These are phyloP conservation scores for Tulasnella sp. DNA, from an alignment of 768 basidiomycete genomes.

Conservation along the genomic window DNA sequence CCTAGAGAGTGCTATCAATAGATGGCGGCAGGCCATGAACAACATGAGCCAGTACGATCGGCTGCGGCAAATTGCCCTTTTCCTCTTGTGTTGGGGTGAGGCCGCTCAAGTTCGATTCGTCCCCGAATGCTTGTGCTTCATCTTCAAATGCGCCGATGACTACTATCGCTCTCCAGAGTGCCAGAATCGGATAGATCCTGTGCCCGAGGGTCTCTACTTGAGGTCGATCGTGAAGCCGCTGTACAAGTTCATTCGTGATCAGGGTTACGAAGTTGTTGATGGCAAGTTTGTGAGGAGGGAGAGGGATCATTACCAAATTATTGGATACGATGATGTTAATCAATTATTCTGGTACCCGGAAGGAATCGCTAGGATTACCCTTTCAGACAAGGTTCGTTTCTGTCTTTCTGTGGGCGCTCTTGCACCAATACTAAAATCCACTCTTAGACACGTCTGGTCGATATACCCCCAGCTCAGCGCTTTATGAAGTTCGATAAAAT, in stretches of 20 bases:
- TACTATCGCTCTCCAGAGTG: constrained; percentile 99
- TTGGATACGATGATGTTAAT: constrained; percentile 98
- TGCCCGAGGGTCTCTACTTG: constrained; percentile 88
- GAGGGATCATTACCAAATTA: constrained; percentile 83
- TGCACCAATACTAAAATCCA: neutral
- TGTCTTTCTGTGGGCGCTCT: neutral
- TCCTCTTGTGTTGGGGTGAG: constrained; percentile 94
- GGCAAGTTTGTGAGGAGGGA: constrained; percentile 90
- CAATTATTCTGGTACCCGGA: constrained; percentile 99
- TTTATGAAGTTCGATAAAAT: constrained; percentile 97
- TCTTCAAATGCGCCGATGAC: constrained; percentile 99
- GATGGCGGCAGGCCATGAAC: constrained; percentile 97
- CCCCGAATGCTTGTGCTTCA: constrained; percentile 95
- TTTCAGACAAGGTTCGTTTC: constrained; percentile 64
- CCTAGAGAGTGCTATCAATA: constrained; percentile 74
- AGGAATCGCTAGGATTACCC: constrained; percentile 82
- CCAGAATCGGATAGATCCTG: constrained; percentile 80
- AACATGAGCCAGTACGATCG: constrained; percentile 98
- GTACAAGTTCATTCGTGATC: constrained; percentile 92
- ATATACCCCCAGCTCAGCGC: constrained; percentile 78
- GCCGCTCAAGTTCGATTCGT: constrained; percentile 94
- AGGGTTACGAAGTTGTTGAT: constrained; percentile 92
- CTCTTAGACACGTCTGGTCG: constrained; percentile 70
- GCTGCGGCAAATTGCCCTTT: constrained; percentile 89
- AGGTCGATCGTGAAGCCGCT: constrained; percentile 82